Percentiles rank a stretch among this genome's conserved stretches.
Evolutionary conservation across 441 rosid species (phyloP).

Genomic region (Mallotus japonicus): DNA sequence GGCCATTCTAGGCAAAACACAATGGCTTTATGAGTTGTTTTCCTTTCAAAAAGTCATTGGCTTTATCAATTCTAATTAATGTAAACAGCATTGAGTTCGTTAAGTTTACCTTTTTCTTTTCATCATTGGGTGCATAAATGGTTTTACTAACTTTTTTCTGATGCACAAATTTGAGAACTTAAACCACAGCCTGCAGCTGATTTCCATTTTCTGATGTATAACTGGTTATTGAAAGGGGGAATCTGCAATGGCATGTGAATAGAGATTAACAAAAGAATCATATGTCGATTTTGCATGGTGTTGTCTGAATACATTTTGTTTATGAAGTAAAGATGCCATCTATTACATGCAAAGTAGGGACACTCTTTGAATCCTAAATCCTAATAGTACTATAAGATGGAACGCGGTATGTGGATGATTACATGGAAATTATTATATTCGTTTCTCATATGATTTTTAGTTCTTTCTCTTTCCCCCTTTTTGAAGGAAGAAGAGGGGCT

Average conservation of each 20-base stretch:
- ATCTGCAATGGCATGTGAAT: slow-evolving; percentile 1
- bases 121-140: not conserved
- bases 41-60: not conserved
- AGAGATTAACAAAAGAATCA: not conserved
- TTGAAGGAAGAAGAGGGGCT: not conserved
- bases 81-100: not conserved
- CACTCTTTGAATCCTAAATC: not conserved
- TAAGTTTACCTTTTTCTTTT: not conserved
- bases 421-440: not conserved
- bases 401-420: not conserved
- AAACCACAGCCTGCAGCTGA: not conserved
- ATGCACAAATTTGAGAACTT: not conserved
- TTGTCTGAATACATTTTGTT: not conserved
- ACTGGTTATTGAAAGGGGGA: not conserved
- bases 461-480: not conserved
- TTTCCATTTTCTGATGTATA: not conserved
- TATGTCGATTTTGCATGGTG: not conserved
- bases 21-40: not conserved
- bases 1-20: not conserved
- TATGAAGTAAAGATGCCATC: not conserved
- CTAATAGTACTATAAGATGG: not conserved
- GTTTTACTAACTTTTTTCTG: not conserved
- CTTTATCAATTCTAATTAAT: not conserved
- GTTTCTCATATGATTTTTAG: not conserved
- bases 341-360: not conserved